Base-by-base conservation (phyloP, 2,329 filamentous ascomycete genomes). In the Claviceps sp. region DNA sequence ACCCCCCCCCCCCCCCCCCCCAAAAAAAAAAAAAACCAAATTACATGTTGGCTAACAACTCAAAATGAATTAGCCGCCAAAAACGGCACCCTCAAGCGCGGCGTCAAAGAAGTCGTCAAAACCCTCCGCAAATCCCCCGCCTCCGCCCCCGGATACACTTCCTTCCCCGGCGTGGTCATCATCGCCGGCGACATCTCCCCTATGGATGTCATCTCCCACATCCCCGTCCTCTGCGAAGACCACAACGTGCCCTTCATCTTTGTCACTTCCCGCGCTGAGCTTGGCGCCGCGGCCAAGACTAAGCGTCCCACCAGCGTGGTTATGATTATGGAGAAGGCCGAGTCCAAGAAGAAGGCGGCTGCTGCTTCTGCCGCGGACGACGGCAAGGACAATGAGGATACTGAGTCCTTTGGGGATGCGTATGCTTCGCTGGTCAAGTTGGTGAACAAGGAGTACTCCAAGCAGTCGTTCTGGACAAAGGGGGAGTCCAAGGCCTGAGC, bases 61-160 rank as follows among this genome's bases (percentile, higher is more conserved):
- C 16, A 13, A 13, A 9, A 24, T 14, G n/a, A n/a, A 18, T 18
- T 24, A 97, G 93, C 91, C 61, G 90, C 93, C 62, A 95, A 95
- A 73, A 82, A 88, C 73, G 94, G 94, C 74, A 86, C 88, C 54
- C 86, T 98, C 65, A 95, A 95, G 76, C 90, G 93, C 65, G 93
- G 93, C 66, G 93, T 98, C 59, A 98, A 98, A 73, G 93, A 98
- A 74, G 91, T 95, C 65, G 90, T 97, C 74, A 98, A 98, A 76
- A 86, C 90, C 37, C 86, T 98, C 62, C 89, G 93, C 75, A 97
- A 97, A 75, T 91, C 88, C 14, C 78, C 86, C 53, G 70, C 81
- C 60, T 79, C 82, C 53, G 79, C 81, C n/a, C 78, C 81, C 55
- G 77, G 80, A 58, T 74, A 79, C 64, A 74, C 78, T 50, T 68